Evolutionary conservation across 164 flowering plant genomes (phyloP), one percentile per base, ranked within the genome.

Genomic region (Stephania cephalantha): DNA sequence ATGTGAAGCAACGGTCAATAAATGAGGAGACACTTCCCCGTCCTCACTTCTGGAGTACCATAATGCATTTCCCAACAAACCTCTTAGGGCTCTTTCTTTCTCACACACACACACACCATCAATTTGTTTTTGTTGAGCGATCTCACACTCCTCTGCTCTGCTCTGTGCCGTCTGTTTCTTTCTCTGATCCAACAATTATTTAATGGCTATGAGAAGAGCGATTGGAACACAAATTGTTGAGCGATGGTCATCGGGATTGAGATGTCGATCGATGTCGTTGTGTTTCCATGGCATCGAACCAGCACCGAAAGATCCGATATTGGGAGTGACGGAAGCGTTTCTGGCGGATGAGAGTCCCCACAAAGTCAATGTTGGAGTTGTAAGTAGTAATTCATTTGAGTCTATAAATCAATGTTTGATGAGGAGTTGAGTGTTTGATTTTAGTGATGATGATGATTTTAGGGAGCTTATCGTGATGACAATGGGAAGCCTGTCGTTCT

Each of bases 401-500:
- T 2, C n/a, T 0, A 25, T 25, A 2, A 3, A n/a, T 58, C 7
- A n/a, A 58, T 3, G 64, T 58, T 18, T 18, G 7, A 58, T 15
- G 64, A 58, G 13, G n/a, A n/a, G 17, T 15, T 58, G 64, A 58
- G 17, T 58, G 64, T 58, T 58, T 58, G 64, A 17, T 58, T 18
- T 15, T 50, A 48, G 8, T 68, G 6, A n/a, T 75, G 48, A 35
- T 44, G 53, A 12, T 48, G 55, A 9, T 50, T 9, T 46, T 46
- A 92, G 98, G 99, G 99, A 73, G 99, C 99, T 46, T 93, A 95
- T 74, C 88, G 99, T 8, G 99, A 95, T 78, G 99, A 95, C 78
- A 87, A 90, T 68, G 98, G 98, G 67, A 95, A 93, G 76, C 99
- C 99, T 1, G 97, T 91, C 22, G 99, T 95, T 50, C 89, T 93